These are phyloP conservation scores for Heliosperma pusillum DNA, from an alignment of 148 eudicot species.

Conservation along the genomic window DNA sequence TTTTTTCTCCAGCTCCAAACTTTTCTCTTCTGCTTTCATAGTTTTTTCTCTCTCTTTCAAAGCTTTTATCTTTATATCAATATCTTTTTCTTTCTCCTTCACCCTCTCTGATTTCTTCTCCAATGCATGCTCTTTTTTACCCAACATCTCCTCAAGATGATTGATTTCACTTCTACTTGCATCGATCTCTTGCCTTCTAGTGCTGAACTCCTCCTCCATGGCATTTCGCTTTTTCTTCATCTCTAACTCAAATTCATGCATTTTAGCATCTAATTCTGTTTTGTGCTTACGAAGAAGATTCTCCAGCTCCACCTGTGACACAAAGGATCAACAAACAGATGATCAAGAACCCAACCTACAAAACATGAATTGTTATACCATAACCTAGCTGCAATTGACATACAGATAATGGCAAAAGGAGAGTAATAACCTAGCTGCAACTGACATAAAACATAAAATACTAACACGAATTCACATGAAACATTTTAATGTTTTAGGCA, in stretches of 20 bases:
- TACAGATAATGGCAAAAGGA: neutral
- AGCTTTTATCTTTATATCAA: constrained; percentile 50
- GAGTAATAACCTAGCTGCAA: neutral
- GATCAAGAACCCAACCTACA: constrained; percentile 17
- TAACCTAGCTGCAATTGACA: neutral
- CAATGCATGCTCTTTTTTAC: constrained; percentile 55
- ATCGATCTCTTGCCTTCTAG: constrained; percentile 40
- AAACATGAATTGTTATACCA: no score
- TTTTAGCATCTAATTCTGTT: constrained; percentile 40
- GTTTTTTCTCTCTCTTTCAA: constrained; percentile 59
- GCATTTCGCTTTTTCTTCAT: constrained; percentile 50
- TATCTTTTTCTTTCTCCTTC: constrained; percentile 72
- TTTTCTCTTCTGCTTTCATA: constrained; percentile 51
- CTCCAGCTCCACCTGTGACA: constrained; percentile 65
- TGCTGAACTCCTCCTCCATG: constrained; percentile 51
- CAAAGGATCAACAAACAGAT: constrained; percentile 14
- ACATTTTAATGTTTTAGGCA: neutral
- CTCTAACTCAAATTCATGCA: constrained; percentile 63
- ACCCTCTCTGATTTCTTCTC: constrained; percentile 66
- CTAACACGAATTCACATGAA: neutral
- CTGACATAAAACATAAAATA: neutral
- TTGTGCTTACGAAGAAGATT: constrained; percentile 61
- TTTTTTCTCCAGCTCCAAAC: constrained; percentile 44
- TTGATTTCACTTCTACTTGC: constrained; percentile 50
- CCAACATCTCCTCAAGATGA: constrained; percentile 61